Base-by-base conservation (phyloP, 768 basidiomycete genomes). In the Solioccasus polychromus region DNA sequence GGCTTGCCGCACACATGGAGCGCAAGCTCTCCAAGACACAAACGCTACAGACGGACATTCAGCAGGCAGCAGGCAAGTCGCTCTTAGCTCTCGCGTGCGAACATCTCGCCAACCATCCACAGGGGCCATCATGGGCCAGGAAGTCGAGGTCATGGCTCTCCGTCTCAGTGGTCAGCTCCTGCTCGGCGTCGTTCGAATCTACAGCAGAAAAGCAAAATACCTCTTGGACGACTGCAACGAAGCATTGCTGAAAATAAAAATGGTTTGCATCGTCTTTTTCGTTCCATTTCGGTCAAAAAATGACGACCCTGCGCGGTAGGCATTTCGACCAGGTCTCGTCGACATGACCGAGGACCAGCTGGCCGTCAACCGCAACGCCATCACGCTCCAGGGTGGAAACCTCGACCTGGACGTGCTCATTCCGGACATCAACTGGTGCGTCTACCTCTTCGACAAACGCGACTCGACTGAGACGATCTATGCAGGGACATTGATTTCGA, bases 1-100 rank as follows among this genome's bases (percentile, higher is more conserved):
- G 96, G 96, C 85, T 99, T 43, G 94, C 95, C 32, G 95, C 96
- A 2, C 95, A 97, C 76, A 93, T 95, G 84, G 93, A 97, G 69
- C 83, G 92, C 60, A 97, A 97, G 73, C 83, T 99, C 59, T 92
- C 90, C 56, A 99, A 98, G 69, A 83, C 86, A 22, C 92, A 95
- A 66, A 92, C 95, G 1, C 71, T 96, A 2, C 89, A 93, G 61
- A 94, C 94, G 1, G 91, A 96, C 67, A 96, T 99, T 42, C 92
- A 88, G 54, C 83, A 97, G 63, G 88, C 90, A 44, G 92, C 95
- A 55, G 90, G 91, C 85, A 54, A 54, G 57, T 46, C 28, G 3
- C 9, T 26, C 9, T 3, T 18, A 2, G 4, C 7, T n/a, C 11
- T n/a, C 18, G 2, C 42, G 15, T 38, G 19, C 20, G 17, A 11